Conservation (phyloP, 2,329 filamentous ascomycete species). For the Zymoseptoria passerinii region DNA sequence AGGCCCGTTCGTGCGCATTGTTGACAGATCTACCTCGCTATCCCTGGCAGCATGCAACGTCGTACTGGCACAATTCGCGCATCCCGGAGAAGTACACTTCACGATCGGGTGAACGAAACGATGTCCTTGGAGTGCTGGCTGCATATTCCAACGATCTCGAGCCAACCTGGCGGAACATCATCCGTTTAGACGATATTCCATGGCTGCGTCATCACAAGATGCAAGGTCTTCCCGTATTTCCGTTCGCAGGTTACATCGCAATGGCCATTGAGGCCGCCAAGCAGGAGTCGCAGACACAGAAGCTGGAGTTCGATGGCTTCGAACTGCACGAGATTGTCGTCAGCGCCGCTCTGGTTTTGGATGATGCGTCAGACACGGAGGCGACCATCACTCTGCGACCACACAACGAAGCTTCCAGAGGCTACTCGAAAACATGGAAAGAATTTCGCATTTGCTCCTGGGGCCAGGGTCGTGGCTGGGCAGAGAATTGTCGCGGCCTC, state of each 20-base stretch:
- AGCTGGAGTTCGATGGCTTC: not conserved
- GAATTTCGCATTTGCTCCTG: constrained; percentile 3
- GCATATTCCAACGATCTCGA: not conserved
- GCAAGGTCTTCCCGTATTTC: constrained; percentile 24
- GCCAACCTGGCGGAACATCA: constrained; percentile 2
- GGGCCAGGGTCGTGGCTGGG: not conserved
- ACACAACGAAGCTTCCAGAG: not conserved
- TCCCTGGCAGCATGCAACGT: constrained; percentile 1
- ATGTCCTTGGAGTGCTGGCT: constrained; percentile 3
- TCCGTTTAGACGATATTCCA: constrained; percentile 13
- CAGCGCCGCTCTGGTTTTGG: not conserved
- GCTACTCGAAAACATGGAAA: not conserved
- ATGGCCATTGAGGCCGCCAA: constrained; percentile 12
- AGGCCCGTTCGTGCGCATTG: not conserved
- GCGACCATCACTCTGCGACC: not conserved
- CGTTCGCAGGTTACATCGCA: constrained; percentile 16
- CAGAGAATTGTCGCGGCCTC: constrained; percentile 2
- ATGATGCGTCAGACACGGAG: not conserved
- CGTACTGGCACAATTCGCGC: not conserved
- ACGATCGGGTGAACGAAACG: not conserved
- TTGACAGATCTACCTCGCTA: constrained; percentile 2
- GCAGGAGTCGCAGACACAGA: not conserved
- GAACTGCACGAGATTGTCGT: constrained; percentile 1
- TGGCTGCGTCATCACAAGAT: constrained; percentile 30
- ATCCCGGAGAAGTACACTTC: not conserved